Base-by-base conservation (phyloP, 2,329 filamentous ascomycete species). In the Akanthomyces lecanii region DNA sequence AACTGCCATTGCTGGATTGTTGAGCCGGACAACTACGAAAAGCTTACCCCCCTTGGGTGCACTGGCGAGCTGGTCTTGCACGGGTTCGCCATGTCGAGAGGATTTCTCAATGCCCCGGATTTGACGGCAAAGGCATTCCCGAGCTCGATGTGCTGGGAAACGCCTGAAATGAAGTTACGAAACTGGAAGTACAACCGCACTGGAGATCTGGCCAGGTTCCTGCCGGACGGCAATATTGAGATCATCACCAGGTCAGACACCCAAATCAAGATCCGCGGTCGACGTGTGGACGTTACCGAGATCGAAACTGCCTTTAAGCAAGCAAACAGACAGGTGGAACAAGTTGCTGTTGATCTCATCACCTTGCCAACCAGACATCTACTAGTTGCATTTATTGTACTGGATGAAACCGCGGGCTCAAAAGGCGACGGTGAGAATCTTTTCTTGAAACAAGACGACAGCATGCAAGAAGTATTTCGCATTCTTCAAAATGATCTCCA, bases 191-290 rank as follows among this genome's bases (percentile, higher is more conserved):
- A 51, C 18, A 65, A 66, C 30, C 21, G 55, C 16, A 65, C 65
- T 18, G 64, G 64, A 2, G 65, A 65, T 48, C 51, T 66, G 10
- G 65, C 63, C 0, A 28, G 64, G 25, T 72, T 73, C 30, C 63
- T 71, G 44, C 40, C 53, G 0, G 70, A 79, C 62, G 74, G 75
- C 21, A 65, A 65, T 21, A 69, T 80, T 21, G 64, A 71, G 0
- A 78, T 74, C 61, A 65, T 81, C 57, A 81, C 80, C 52, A 74
- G 82, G 44, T 81, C 80, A 65, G 82, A 85, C 67, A 75, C 75
- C 0, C 82, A 85, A 68, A 76, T 85, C 53, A 85, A 85, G 68
- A 70, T 85, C n/a, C 76, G 78, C 36, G 85, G 85, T 51, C 84
- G 78, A 61, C 70, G 81, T 61, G 74, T 82, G 63, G 85, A 80